phyloP scores from a whole-genome alignment of 106 monocot genomes.

The Dioscorea dumetorum region DNA sequence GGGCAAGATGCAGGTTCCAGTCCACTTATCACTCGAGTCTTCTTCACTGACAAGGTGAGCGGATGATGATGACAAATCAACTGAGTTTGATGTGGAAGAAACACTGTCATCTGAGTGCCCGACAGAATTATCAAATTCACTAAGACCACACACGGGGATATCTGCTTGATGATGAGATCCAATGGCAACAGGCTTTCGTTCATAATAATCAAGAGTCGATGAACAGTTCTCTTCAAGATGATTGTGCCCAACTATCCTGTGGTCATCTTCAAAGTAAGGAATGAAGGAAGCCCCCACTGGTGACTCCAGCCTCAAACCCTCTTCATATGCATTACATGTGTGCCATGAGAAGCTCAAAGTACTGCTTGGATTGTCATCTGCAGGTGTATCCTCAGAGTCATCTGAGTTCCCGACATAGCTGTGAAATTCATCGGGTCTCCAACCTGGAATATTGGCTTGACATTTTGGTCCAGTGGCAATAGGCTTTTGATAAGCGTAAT shows the following conservation, averaged over 20 bases:
- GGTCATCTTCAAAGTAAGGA: slow-evolving; percentile 22
- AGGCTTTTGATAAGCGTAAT: background rate
- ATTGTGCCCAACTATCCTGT: background rate
- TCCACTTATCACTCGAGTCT: slow-evolving; percentile 30
- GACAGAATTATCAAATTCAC: background rate
- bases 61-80: background rate
- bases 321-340: background rate
- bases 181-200: slow-evolving; percentile 46
- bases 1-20: slow-evolving; percentile 27
- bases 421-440: too few species aligned
- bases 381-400: too few species aligned
- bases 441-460: too few species aligned
- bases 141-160: slow-evolving; percentile 31
- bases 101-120: background rate
- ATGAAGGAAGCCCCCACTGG: slow-evolving; percentile 11
- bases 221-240: slow-evolving; percentile 13
- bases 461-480: background rate
- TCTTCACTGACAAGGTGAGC: slow-evolving; percentile 6
- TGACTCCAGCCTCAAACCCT: slow-evolving; percentile 5
- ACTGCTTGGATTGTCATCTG: too few species aligned
- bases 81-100: too few species aligned
- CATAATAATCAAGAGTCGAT: slow-evolving; percentile 23
- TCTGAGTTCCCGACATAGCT: too few species aligned
- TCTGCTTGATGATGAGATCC: slow-evolving; percentile 62
- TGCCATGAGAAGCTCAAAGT: too few species aligned